A percentile compares a stretch with the other conserved stretches of the same genome.
Evolutionary conservation across 1,284 basidiomycete species (phyloP).

Genomic region (Pseudozyma thailandica): DNA sequence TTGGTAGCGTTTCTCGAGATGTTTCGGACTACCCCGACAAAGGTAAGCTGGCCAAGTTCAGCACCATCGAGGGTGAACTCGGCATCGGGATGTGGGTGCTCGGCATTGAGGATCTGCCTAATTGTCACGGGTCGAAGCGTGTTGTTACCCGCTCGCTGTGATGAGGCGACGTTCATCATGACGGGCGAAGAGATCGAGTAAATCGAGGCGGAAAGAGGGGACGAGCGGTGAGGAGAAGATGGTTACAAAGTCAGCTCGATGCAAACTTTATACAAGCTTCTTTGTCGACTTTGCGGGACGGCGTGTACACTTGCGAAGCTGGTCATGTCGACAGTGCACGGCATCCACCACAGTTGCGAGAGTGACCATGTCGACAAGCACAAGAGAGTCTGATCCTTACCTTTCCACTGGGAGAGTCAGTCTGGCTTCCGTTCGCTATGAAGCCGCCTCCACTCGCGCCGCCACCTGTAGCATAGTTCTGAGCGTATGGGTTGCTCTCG

Average conservation of each 20-base stretch:
- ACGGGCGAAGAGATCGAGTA: not conserved
- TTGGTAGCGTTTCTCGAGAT: slow-evolving; percentile 82
- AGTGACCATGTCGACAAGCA: not conserved
- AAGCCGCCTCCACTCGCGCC: slow-evolving; percentile 56
- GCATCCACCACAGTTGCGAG: too few relatives aligned
- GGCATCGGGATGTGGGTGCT: slow-evolving; percentile 85
- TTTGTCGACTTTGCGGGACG: too few relatives aligned
- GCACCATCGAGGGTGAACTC: slow-evolving; percentile 85
- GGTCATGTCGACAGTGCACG: not conserved
- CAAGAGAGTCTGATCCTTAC: slow-evolving; percentile 14
- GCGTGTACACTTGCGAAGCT: too few relatives aligned
- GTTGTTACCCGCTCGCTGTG: slow-evolving; percentile 56
- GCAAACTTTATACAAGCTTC: not conserved
- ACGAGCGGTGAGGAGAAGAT: not conserved
- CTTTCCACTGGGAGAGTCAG: slow-evolving; percentile 47
- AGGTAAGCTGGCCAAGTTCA: slow-evolving; percentile 81
- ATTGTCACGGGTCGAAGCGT: slow-evolving; percentile 84
- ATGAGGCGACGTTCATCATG: slow-evolving; percentile 8
- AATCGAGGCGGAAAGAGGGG: not conserved
- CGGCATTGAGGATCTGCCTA: slow-evolving; percentile 80
- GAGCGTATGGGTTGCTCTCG: slow-evolving; percentile 52
- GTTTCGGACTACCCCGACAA: slow-evolving; percentile 84
- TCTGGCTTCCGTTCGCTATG: slow-evolving; percentile 46
- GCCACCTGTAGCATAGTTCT: slow-evolving; percentile 56
- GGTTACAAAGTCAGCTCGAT: not conserved